Conservation (phyloP, 148 eudicot genomes). For the Euryodendron excelsum region DNA sequence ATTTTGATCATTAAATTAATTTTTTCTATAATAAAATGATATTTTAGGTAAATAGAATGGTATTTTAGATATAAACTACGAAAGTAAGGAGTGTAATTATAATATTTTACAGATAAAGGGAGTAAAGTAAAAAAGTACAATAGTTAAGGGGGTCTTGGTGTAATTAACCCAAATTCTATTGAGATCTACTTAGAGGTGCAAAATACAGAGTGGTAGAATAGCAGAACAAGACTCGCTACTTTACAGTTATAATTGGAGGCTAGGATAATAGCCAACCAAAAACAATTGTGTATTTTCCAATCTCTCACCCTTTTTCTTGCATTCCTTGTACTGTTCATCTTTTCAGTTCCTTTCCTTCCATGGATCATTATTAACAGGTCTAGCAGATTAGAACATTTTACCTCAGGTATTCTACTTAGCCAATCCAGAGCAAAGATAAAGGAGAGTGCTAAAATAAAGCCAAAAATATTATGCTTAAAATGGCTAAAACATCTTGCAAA, state of each 20-base stretch:
- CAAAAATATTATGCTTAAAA: too few relatives aligned
- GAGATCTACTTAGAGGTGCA: background rate
- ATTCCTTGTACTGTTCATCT: conserved; percentile 9
- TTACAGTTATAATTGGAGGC: background rate
- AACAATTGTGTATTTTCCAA: background rate
- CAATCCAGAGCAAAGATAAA: background rate
- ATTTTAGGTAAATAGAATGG: too few relatives aligned
- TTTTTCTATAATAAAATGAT: too few relatives aligned
- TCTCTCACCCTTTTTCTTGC: conserved; percentile 15
- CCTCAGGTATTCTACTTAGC: background rate
- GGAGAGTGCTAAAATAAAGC: background rate
- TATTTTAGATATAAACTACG: too few relatives aligned
- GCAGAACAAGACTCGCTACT: background rate
- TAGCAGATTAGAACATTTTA: conserved; percentile 3
- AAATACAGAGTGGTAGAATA: background rate
- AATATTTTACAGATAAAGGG: too few relatives aligned
- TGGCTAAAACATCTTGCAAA: too few relatives aligned
- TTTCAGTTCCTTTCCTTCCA: conserved; percentile 1
- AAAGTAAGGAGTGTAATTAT: too few relatives aligned
- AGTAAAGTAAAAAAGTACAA: too few relatives aligned
- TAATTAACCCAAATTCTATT: too few relatives aligned
- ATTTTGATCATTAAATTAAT: too few relatives aligned
- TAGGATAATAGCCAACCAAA: background rate
- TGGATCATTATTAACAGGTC: background rate
- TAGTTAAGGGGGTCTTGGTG: too few relatives aligned